Evolutionary conservation across 2,329 filamentous ascomycete species (phyloP).

Genomic region (Pezicula carpinea): DNA sequence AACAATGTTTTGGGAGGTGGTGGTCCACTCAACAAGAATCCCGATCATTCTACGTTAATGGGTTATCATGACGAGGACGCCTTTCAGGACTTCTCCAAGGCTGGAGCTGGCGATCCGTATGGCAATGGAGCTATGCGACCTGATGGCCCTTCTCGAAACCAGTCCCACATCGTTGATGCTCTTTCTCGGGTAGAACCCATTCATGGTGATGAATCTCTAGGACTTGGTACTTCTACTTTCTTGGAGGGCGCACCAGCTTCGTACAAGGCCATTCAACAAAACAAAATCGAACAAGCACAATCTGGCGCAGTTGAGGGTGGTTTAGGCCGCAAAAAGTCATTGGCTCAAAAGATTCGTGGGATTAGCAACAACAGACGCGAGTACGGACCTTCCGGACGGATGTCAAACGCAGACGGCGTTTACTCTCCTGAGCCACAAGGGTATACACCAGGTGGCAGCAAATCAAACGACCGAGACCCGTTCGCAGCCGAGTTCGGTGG

Average conservation of each 20-base stretch:
- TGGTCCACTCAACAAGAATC: slow-evolving; percentile 74
- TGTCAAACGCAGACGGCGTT: slow-evolving; percentile 49
- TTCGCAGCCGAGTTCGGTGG: slow-evolving; percentile 79
- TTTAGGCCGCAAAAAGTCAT: slow-evolving; percentile 85
- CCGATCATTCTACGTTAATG: slow-evolving; percentile 85
- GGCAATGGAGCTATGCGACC: slow-evolving; percentile 33
- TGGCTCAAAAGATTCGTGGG: slow-evolving; percentile 85
- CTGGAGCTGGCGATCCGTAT: slow-evolving; percentile 37
- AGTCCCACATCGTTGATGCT: slow-evolving; percentile 59
- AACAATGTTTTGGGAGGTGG: slow-evolving; percentile 90
- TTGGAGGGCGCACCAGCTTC: slow-evolving; percentile 89
- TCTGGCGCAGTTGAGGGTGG: slow-evolving; percentile 48
- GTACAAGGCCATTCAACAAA: slow-evolving; percentile 69
- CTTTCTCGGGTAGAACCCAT: slow-evolving; percentile 63
- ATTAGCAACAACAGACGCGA: slow-evolving; percentile 69
- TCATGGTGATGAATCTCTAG: slow-evolving; percentile 78
- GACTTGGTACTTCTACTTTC: slow-evolving; percentile 91
- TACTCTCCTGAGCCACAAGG: slow-evolving; percentile 28
- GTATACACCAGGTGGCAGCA: slow-evolving; percentile 28
- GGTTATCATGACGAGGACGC: slow-evolving; percentile 77
- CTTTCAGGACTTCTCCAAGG: slow-evolving; percentile 68
- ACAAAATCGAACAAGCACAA: slow-evolving; percentile 64
- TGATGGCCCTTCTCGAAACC: slow-evolving; percentile 23
- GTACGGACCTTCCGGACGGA: slow-evolving; percentile 52
- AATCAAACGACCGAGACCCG: slow-evolving; percentile 58